Base-by-base conservation (phyloP, 495 filamentous ascomycete species). In the Penicillium turbatum region DNA sequence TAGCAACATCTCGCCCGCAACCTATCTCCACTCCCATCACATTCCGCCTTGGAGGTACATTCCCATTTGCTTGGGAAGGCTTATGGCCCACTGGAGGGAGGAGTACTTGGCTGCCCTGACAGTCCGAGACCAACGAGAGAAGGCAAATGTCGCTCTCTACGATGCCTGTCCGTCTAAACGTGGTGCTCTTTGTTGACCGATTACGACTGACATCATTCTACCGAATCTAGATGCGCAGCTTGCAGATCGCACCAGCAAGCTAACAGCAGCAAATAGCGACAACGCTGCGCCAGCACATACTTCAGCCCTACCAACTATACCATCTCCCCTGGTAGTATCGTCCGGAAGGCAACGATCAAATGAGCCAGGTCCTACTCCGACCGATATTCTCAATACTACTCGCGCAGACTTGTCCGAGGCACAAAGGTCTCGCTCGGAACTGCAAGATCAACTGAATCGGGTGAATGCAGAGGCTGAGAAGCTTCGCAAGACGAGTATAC, bases 391-490 rank as follows among this genome's bases (percentile, higher is more conserved):
- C 6, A 67, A 78, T 15, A 74, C 79, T 34, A 70, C 85, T 1
- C 75, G 82, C 12, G 66, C 81, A 35, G 87, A 92, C 26, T 73
- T 92, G 3, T 76, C 82, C 7, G 86, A 86, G 67, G 86, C 89
- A n/a, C 82, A 92, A 43, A 85, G 87, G 30, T 82, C 84, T 12
- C 84, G 86, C 39, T 76, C 79, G 7, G 75, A 85, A 39, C 67
- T 89, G n/a, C 83, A 89, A 53, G 69, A 72, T 11, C 78, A 77
- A 6, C 71, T 89, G 16, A 77, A 81, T 34, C 66, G 72, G 7
- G 72, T 81, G n/a, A 83, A 80, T 5, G 72, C 80, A 4, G 85
- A 90, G 51, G 64, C 86, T 27, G 75, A 79, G 39, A 81, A 76
- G 46, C 67, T 89, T 19, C 82, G 77, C 17, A 70, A 79, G 32